Conservation (phyloP, 2,329 filamentous ascomycete species). For the Colletotrichum sp. region DNA sequence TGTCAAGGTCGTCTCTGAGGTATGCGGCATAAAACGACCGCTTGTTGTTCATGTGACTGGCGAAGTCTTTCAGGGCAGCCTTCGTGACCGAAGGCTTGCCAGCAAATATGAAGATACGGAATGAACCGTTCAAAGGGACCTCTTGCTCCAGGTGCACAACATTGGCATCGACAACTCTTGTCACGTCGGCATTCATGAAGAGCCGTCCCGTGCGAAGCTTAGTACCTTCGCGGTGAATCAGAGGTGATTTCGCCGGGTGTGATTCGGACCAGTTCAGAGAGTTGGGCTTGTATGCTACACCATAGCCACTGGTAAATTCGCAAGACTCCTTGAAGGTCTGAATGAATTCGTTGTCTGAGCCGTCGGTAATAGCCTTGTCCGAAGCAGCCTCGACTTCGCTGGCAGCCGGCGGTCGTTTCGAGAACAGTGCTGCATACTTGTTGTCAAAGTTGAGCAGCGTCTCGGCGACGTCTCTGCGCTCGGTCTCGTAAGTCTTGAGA, state of each 20-base stretch:
- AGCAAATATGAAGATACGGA: constrained; percentile 86
- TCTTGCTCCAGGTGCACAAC: constrained; percentile 90
- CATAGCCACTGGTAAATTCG: constrained; percentile 92
- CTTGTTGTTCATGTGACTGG: constrained; percentile 65
- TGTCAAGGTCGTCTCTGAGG: constrained; percentile 62
- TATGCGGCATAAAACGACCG: constrained; percentile 76
- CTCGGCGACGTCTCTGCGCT: constrained; percentile 85
- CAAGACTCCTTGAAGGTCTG: constrained; percentile 90
- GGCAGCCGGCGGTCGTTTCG: constrained; percentile 74
- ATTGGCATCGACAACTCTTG: constrained; percentile 86
- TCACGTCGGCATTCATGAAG: constrained; percentile 81
- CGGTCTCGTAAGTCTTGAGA: constrained; percentile 84
- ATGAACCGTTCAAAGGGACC: constrained; percentile 85
- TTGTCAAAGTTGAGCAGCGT: constrained; percentile 86
- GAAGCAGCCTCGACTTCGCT: constrained; percentile 75
- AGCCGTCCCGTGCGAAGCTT: constrained; percentile 77
- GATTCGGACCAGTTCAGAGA: constrained; percentile 80
- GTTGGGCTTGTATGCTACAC: constrained; percentile 85
- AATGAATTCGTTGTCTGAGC: constrained; percentile 78
- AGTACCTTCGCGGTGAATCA: constrained; percentile 70
- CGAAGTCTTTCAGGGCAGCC: constrained; percentile 73
- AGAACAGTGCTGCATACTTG: constrained; percentile 89
- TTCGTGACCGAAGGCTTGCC: constrained; percentile 67
- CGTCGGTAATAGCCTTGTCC: constrained; percentile 29
- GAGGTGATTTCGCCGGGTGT: constrained; percentile 73